Conservation (phyloP, 2,329 filamentous ascomycete species). For the Diaporthe aspalathi region DNA sequence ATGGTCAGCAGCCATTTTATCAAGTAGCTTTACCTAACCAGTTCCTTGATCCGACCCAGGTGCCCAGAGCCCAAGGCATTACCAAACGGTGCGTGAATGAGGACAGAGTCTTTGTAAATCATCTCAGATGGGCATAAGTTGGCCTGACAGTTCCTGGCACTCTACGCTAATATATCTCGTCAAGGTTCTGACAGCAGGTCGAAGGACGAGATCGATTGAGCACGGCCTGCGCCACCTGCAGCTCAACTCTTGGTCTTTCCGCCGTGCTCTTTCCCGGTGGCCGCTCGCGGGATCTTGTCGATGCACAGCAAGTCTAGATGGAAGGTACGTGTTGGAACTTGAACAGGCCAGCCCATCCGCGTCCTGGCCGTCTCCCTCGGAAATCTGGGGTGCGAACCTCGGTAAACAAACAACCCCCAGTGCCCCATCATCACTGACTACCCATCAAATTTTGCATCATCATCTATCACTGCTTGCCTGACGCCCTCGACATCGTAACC, state of each 20-base stretch:
- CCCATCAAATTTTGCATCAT: neutral
- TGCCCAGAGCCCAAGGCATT: neutral
- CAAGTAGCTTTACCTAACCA: too few species aligned
- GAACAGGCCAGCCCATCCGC: neutral
- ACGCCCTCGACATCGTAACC: neutral
- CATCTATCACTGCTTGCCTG: neutral
- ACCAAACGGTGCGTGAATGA: too few species aligned
- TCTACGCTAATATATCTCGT: neutral
- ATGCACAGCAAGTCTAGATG: neutral
- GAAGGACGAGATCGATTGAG: neutral
- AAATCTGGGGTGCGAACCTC: too few species aligned
- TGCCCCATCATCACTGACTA: neutral
- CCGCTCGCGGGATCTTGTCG: neutral
- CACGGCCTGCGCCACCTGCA: neutral
- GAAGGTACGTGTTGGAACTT: neutral
- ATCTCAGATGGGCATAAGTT: neutral
- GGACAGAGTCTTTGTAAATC: neutral
- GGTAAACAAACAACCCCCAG: neutral
- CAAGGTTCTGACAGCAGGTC: neutral
- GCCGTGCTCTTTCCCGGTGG: neutral
- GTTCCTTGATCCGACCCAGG: neutral
- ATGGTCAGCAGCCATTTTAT: neutral
- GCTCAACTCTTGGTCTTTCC: neutral
- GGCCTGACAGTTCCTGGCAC: neutral
- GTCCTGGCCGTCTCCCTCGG: neutral